These are phyloP conservation scores for Meripilus lineatus DNA, from an alignment of 1,284 basidiomycete species.

Conservation along the genomic window DNA sequence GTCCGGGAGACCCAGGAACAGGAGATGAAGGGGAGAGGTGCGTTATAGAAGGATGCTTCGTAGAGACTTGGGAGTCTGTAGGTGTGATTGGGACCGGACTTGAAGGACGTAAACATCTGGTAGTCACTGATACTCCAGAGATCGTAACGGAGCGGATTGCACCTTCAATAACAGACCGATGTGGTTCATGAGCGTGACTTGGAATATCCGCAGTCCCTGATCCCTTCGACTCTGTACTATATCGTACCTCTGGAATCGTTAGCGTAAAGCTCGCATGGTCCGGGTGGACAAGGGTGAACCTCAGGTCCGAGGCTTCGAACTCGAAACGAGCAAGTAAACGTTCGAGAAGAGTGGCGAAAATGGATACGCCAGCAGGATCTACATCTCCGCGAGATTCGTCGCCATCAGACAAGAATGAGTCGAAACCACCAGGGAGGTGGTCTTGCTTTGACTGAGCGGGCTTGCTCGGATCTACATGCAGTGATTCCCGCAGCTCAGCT, in stretches of 20 bases:
- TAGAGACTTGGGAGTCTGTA: constrained; percentile 6
- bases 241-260: constrained; percentile 52
- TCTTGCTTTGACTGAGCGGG: constrained; percentile 30
- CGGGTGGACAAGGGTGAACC: constrained; percentile 61
- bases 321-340: constrained; percentile 78
- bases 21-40: constrained; percentile 2
- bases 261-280: constrained; percentile 58
- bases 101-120: constrained; percentile 34
- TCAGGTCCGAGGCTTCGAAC: constrained; percentile 68
- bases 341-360: constrained; percentile 84
- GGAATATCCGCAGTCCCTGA: constrained; percentile 8
- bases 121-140: constrained; percentile 44
- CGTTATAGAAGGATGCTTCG: neutral
- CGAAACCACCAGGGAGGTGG: constrained; percentile 62
- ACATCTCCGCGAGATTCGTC: constrained; percentile 36
- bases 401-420: constrained; percentile 44
- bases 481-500: constrained; percentile 65
- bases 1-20: constrained; percentile 11
- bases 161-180: constrained; percentile 19
- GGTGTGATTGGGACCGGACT: constrained; percentile 11
- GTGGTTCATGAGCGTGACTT: neutral
- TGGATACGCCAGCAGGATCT: constrained; percentile 72
- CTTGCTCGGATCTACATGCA: constrained; percentile 40
- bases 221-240: constrained; percentile 38
- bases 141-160: constrained; percentile 44